Evolutionary conservation across 2,329 filamentous ascomycete species (phyloP), one percentile per base, ranked within the genome.

Genomic region (Eurotiales sp.): DNA sequence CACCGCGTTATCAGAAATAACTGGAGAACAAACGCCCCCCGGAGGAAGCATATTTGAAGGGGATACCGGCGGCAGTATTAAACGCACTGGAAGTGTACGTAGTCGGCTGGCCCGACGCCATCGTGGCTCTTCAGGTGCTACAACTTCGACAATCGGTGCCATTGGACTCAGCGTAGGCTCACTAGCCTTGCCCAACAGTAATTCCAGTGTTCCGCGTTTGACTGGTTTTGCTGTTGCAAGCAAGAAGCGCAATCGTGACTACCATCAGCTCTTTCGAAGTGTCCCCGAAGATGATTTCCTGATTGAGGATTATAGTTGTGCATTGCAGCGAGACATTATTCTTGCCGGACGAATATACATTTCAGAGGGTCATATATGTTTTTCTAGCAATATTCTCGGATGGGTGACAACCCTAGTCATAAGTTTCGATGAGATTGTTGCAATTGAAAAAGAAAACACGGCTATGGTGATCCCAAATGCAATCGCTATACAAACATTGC

Each of bases 341-440:
- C 84, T 95, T 6, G 93, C 96, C 59, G 93, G 93, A 5, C 83
- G 93, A 36, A 79, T 99, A 12, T 99, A 99, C 64, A 89, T 99
- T 37, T 97, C 93, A 0, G 93, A 99, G 72, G 91, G 92, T 10
- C 92, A 99, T 66, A 83, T 99, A 42, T 99, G 93, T 75, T 99
- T 99, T 72, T 96, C 91, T 63, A 97, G 93, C 76, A 99, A 99
- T 66, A 99, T 99, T 58, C 82, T 99, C 42, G 93, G 93, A 49
- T 99, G 93, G 93, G 88, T 95, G 19, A 99, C 93, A 0, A 99
- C 93, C 1, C 77, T 99, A 37, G 92, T 99, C 47, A 96, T 99
- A 75, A 95, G 90, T 68, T 99, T 99, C 66, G 93, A 99, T 64
- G 93, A 99, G 69, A 89, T 99, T 52, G 89, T 97, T 17, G 90